Conservation (phyloP, 257 asterid genomes). For the Anisodus acutangulus region DNA sequence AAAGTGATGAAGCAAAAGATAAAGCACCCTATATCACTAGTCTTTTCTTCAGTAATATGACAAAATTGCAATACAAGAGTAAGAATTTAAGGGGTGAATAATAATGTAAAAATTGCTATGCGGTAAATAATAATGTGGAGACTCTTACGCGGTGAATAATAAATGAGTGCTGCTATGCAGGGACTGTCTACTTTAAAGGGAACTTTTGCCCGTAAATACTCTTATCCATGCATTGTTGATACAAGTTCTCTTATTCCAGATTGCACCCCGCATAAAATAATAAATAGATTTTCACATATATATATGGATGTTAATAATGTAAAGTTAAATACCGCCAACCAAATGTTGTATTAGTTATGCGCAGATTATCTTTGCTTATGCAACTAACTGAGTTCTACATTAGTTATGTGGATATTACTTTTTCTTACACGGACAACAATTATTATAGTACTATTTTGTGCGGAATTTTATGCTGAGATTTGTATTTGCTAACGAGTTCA, state of each 20-base stretch:
- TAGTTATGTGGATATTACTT: neutral
- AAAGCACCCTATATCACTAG: slow-evolving; percentile 14
- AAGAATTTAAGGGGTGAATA: neutral
- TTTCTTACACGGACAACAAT: neutral
- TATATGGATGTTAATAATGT: neutral
- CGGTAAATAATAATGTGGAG: neutral
- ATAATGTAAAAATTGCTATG: neutral
- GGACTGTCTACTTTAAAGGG: neutral
- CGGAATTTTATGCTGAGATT: neutral
- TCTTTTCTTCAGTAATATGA: slow-evolving; percentile 8
- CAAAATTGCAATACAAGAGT: neutral
- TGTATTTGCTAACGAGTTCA: neutral
- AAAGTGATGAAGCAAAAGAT: slow-evolving; percentile 11
- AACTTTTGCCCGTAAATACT: neutral
- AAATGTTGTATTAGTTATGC: neutral
- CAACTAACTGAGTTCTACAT: neutral
- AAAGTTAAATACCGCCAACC: slow-evolving; percentile 11
- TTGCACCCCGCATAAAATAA: neutral
- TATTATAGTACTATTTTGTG: neutral
- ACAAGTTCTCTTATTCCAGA: neutral
- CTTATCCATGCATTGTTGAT: slow-evolving; percentile 10
- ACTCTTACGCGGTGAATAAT: neutral
- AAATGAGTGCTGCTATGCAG: neutral
- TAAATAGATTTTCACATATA: neutral
- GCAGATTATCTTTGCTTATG: neutral